phyloP scores from a whole-genome alignment of 2,329 filamentous ascomycete genomes.

The Verticillium albo-atrum region DNA sequence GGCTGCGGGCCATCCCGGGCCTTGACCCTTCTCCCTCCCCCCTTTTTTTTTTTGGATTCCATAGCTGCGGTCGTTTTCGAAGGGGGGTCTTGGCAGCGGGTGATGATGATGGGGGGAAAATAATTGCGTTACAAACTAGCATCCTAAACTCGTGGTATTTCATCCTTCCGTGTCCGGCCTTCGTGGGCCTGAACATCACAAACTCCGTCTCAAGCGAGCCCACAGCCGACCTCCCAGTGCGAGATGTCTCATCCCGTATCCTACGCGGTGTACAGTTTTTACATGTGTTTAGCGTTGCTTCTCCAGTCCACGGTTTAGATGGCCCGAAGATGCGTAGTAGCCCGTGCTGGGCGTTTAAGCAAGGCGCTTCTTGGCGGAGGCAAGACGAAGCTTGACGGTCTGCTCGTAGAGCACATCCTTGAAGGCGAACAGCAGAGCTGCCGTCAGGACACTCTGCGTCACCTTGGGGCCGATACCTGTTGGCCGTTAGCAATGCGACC shows the following conservation, averaged over 20 bases:
- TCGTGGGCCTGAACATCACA: not conserved
- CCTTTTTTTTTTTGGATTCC: not conserved
- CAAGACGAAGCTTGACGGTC: constrained; percentile 61
- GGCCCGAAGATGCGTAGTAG: not conserved
- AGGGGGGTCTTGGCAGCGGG: not conserved
- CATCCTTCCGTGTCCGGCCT: not conserved
- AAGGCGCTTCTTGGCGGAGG: constrained; percentile 32
- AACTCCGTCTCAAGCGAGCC: not conserved
- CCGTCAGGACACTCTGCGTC: constrained; percentile 93
- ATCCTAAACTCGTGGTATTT: not conserved
- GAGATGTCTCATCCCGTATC: not conserved
- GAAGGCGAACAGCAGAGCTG: constrained; percentile 94
- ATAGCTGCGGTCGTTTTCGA: not conserved
- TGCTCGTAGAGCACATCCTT: constrained; percentile 93
- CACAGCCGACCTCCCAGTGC: not conserved
- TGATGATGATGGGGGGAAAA: not conserved
- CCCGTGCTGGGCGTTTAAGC: not conserved
- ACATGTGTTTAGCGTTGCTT: not conserved
- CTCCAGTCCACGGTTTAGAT: not conserved
- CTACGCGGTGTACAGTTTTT: not conserved
- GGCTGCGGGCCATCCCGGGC: no score
- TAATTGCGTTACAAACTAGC: not conserved
- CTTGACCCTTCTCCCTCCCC: no score
- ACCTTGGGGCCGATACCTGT: constrained; percentile 93
- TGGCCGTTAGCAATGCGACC: constrained; percentile 10